Percentiles rank a stretch among this genome's conserved stretches.
phyloP scores from a whole-genome alignment of 2,329 filamentous ascomycete genomes.

The Aureobasidium sp. region DNA sequence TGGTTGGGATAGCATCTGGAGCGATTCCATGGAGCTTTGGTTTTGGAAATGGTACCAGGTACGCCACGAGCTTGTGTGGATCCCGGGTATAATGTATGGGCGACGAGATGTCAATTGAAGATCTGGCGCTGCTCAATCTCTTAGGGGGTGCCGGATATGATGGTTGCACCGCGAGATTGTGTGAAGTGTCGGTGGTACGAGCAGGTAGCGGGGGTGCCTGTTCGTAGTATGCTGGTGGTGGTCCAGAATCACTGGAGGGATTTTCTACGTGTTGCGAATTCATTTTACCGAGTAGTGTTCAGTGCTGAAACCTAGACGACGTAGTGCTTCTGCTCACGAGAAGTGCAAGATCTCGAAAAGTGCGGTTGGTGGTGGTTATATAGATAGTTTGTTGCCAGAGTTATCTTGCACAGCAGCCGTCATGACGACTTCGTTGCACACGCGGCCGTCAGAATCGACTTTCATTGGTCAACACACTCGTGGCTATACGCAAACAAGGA shows the following conservation, averaged over 20 bases:
- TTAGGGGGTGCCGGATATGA: neutral
- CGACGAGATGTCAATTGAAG: slow-evolving; percentile 19
- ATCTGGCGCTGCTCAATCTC: neutral
- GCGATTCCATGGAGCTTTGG: slow-evolving; percentile 27
- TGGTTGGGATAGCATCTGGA: slow-evolving; percentile 27
- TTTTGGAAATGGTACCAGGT: slow-evolving; percentile 37
- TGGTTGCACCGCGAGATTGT: neutral
- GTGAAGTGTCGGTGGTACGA: neutral
- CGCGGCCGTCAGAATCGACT: neutral
- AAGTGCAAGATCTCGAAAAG: neutral
- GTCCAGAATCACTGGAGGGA: neutral
- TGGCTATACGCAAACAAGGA: neutral
- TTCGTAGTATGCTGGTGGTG: neutral
- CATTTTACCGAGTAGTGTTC: neutral
- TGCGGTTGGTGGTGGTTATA: neutral
- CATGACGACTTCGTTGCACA: neutral
- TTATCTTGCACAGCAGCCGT: neutral
- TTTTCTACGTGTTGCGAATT: neutral
- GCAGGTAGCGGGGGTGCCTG: slow-evolving; percentile 1
- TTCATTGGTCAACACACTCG: neutral
- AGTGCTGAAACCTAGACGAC: neutral
- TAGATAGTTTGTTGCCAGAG: neutral
- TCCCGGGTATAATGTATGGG: slow-evolving; percentile 33
- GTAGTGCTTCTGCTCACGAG: neutral
- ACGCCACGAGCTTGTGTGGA: slow-evolving; percentile 34